These are phyloP conservation scores for Crithidia mellificae DNA, from an alignment of 208 protist genomes.

Conservation along the genomic window DNA sequence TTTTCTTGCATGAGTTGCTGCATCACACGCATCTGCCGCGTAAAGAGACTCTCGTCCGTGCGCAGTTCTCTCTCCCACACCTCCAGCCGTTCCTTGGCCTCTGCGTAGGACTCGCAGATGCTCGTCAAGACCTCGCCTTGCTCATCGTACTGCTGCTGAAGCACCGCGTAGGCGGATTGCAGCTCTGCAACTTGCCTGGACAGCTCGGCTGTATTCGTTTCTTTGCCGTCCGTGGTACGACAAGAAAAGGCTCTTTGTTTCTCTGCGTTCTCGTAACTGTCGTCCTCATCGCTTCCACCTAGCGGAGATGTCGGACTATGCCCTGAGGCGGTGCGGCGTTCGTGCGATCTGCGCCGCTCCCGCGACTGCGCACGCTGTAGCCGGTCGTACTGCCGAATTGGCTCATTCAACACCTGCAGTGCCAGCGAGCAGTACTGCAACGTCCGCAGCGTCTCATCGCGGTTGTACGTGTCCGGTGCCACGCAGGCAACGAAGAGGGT, in stretches of 20 bases:
- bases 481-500: constrained; percentile 91
- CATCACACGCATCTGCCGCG: constrained; percentile 63
- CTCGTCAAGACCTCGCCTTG: constrained; percentile 20
- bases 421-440: constrained; percentile 93
- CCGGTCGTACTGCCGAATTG: constrained; percentile 50
- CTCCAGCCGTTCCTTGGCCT: constrained; percentile 46
- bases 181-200: constrained; percentile 7
- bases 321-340: too few relatives aligned
- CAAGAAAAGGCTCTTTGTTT: not conserved
- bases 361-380: constrained; percentile 33
- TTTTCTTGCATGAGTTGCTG: constrained; percentile 58
- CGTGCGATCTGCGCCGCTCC: not conserved
- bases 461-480: constrained; percentile 62
- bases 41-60: constrained; percentile 78
- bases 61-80: constrained; percentile 67
- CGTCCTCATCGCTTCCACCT: not conserved
- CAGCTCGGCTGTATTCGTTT: too few relatives aligned
- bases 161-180: constrained; percentile 15
- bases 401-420: constrained; percentile 86
- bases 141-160: constrained; percentile 34
- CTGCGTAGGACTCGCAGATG: constrained; percentile 17
- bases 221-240: too few relatives aligned
- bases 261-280: not conserved
- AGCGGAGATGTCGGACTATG: too few relatives aligned
- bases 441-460: constrained; percentile 88